Evolutionary conservation across 176 grass and related monocot species (phyloP).

Genomic region (Cenchrus americanus): DNA sequence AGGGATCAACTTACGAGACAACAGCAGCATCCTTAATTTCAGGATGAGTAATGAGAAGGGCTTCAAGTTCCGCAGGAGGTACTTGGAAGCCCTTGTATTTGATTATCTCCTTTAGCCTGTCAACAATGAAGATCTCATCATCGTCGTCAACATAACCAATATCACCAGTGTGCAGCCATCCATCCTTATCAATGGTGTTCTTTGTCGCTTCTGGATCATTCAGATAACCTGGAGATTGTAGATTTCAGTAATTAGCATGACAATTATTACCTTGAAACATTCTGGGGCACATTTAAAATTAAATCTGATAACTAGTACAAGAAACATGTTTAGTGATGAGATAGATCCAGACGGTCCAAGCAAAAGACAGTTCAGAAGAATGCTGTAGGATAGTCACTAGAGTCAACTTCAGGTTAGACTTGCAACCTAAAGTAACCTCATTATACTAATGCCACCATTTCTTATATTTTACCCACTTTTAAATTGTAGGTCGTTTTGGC

Average conservation of each 20-base stretch:
- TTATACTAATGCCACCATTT: neutral
- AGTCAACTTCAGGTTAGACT: neutral
- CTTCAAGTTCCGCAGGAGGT: conserved; percentile 88
- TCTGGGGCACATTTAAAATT: neutral
- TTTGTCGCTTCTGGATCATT: conserved; percentile 80
- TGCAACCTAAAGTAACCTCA: neutral
- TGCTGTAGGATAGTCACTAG: neutral
- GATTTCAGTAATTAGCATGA: neutral
- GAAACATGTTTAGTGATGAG: neutral
- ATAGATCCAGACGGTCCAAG: neutral
- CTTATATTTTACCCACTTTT: neutral
- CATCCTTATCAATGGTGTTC: conserved; percentile 84
- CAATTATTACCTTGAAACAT: neutral
- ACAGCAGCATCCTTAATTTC: conserved; percentile 85
- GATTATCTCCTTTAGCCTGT: conserved; percentile 96
- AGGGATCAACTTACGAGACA: conserved; percentile 67
- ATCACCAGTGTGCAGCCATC: conserved; percentile 94
- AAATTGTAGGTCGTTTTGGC: too few relatives aligned
- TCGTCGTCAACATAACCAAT: conserved; percentile 84
- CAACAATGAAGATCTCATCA: conserved; percentile 93
- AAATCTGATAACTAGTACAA: neutral
- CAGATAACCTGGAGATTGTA: conserved; percentile 74
- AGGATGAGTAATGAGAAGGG: conserved; percentile 80
- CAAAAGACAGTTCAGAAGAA: neutral
- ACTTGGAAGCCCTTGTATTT: conserved; percentile 98